A percentile compares a stretch with the other conserved stretches of the same genome.
Conservation (phyloP, 78 protist genomes). For the Dictyostelium firmibasis region DNA sequence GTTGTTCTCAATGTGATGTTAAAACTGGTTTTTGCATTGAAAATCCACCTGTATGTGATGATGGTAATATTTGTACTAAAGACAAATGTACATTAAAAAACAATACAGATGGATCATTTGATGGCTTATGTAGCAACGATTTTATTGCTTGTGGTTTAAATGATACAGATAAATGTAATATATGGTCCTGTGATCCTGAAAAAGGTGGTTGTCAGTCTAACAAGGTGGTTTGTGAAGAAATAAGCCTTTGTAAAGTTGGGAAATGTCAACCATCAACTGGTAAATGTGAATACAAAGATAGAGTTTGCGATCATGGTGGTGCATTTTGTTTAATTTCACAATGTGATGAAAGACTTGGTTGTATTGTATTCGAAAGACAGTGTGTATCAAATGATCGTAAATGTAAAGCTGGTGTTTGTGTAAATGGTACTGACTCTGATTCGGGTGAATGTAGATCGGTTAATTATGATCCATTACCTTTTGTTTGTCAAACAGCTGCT, state of each 20-base stretch:
- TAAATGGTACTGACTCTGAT: background rate
- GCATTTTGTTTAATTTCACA: background rate
- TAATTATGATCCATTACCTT: conserved; percentile 8
- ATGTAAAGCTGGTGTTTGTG: conserved; percentile 27
- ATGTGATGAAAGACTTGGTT: conserved; percentile 41
- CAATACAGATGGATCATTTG: too few species aligned
- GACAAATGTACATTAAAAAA: background rate
- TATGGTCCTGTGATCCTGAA: background rate
- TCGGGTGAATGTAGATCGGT: background rate
- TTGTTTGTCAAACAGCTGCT: conserved; percentile 8
- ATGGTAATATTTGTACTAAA: conserved; percentile 6
- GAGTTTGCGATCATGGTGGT: conserved; percentile 1
- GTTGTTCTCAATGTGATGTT: background rate
- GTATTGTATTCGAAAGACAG: background rate
- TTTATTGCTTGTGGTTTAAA: background rate
- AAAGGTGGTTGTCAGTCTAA: background rate
- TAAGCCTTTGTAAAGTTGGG: background rate
- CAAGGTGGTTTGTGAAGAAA: background rate
- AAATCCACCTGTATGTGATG: background rate
- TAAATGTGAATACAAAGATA: background rate
- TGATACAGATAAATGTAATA: background rate
- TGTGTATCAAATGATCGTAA: conserved; percentile 13
- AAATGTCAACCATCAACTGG: background rate
- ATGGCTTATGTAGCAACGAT: background rate
- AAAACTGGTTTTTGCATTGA: background rate